Evolutionary conservation across 768 basidiomycete genomes (phyloP).

Genomic region (Podaxis sp.): DNA sequence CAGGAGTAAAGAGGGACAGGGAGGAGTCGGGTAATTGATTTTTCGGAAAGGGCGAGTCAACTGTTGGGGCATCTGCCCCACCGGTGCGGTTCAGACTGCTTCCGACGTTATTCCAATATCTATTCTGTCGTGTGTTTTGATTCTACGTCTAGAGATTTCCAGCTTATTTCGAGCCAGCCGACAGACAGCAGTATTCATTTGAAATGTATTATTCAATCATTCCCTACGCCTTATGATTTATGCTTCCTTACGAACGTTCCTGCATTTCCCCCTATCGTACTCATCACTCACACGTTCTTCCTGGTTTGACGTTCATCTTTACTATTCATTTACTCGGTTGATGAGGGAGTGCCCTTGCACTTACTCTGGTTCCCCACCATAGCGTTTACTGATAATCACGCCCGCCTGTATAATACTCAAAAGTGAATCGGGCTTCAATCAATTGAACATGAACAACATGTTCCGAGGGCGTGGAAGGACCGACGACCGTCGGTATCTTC

Average conservation of each 20-base stretch:
- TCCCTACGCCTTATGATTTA: background rate
- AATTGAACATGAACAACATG: no score
- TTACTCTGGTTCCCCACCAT: background rate
- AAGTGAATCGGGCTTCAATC: background rate
- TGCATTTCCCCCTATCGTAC: background rate
- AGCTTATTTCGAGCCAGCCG: background rate
- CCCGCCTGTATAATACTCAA: background rate
- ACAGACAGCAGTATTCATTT: background rate
- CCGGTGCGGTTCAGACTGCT: background rate
- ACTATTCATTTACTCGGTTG: no score
- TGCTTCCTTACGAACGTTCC: background rate
- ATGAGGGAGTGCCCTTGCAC: background rate
- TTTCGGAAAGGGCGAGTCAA: background rate
- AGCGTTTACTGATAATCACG: background rate
- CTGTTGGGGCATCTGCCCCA: background rate
- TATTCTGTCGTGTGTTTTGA: background rate
- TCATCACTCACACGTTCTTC: background rate
- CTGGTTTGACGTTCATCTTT: no score
- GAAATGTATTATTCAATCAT: constrained; percentile 7
- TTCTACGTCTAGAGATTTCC: background rate
- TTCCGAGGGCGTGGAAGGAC: no score
- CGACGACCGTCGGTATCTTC: no score
- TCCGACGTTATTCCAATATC: background rate
- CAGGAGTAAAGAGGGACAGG: constrained; percentile 31
- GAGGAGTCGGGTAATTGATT: constrained; percentile 24